A percentile compares a stretch with the other conserved stretches of the same genome.
phyloP scores from a whole-genome alignment of 1,284 basidiomycete genomes.

The Cryptococcus floricola region DNA sequence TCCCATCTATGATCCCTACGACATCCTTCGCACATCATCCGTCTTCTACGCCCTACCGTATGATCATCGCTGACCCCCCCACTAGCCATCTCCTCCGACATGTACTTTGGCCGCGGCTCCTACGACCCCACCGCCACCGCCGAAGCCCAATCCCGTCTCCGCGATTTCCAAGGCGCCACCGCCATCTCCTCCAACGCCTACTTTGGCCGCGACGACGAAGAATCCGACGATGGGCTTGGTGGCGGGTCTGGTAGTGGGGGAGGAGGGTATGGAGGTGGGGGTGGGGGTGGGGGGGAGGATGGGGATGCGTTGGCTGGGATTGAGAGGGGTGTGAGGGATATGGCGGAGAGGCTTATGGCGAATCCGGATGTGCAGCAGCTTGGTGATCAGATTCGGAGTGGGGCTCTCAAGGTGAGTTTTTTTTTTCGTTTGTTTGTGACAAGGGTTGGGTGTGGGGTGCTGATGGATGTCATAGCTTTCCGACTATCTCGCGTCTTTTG shows the following conservation, averaged over 20 bases:
- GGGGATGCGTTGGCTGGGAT: constrained; percentile 61
- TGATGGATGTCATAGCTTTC: constrained; percentile 4
- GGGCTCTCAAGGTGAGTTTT: constrained; percentile 77
- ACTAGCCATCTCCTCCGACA: constrained; percentile 85
- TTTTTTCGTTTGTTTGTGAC: background rate
- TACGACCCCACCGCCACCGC: constrained; percentile 72
- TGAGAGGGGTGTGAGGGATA: constrained; percentile 76
- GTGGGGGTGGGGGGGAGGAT: constrained; percentile 62
- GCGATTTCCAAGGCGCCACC: constrained; percentile 84
- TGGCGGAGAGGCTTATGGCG: constrained; percentile 69
- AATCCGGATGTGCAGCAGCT: constrained; percentile 89
- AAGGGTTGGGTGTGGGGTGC: background rate
- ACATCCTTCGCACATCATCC: too few species aligned
- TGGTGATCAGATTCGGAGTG: constrained; percentile 73
- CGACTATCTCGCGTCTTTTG: constrained; percentile 14
- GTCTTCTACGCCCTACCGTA: too few species aligned
- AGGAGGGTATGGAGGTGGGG: constrained; percentile 56
- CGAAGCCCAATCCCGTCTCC: constrained; percentile 78
- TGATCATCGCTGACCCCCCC: background rate
- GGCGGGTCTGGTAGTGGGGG: constrained; percentile 46
- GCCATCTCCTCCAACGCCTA: constrained; percentile 93
- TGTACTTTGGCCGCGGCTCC: constrained; percentile 88
- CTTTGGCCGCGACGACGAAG: constrained; percentile 89
- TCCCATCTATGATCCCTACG: too few species aligned
- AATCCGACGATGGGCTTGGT: constrained; percentile 47